Conservation (phyloP, 2,329 filamentous ascomycete genomes). For the Juglanconis juglandina region DNA sequence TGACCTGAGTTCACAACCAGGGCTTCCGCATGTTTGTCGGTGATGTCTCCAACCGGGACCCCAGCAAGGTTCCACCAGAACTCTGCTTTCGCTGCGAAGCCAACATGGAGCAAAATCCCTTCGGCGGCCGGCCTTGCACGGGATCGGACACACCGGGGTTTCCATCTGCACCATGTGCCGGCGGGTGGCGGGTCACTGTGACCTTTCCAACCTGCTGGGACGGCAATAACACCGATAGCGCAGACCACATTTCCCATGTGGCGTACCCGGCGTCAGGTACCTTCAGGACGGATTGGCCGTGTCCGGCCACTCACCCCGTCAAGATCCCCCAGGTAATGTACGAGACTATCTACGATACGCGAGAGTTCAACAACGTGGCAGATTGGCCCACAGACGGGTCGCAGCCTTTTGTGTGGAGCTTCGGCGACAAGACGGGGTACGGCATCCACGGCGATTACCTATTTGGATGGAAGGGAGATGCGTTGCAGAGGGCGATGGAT, state of each 20-base stretch:
- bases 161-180: constrained; percentile 22
- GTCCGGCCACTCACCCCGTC: constrained; percentile 29
- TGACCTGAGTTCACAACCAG: constrained; percentile 10
- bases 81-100: constrained; percentile 30
- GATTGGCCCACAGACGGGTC: constrained; percentile 33
- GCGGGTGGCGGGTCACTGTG: constrained; percentile 25
- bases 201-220: constrained; percentile 29
- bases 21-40: constrained; percentile 34
- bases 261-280: constrained; percentile 24
- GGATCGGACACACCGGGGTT: constrained; percentile 21
- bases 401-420: constrained; percentile 26
- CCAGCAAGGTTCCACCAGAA: neutral
- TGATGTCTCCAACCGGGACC: constrained; percentile 16
- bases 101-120: constrained; percentile 24
- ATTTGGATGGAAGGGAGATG: constrained; percentile 39
- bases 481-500: constrained; percentile 35
- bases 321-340: constrained; percentile 37
- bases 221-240: constrained; percentile 27
- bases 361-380: constrained; percentile 31
- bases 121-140: constrained; percentile 6
- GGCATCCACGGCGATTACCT: constrained; percentile 39
- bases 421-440: constrained; percentile 32
- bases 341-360: constrained; percentile 40
- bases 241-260: constrained; percentile 30
- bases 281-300: constrained; percentile 20